Evolutionary conservation across 768 basidiomycete genomes (phyloP).

Genomic region (Suillus americanus): DNA sequence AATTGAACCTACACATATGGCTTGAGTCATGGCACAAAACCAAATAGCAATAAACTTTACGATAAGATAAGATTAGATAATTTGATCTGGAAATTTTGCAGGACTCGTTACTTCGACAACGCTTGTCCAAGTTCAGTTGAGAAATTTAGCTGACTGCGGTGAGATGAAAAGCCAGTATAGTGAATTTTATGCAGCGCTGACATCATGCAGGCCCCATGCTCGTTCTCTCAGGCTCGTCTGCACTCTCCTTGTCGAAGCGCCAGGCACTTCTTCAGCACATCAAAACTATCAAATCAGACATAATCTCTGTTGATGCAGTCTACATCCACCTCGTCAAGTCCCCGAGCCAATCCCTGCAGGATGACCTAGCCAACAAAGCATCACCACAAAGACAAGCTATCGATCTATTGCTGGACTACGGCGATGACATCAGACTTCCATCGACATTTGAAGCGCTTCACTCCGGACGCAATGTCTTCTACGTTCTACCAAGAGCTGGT

Average conservation of each 20-base stretch:
- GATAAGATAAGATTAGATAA: not conserved
- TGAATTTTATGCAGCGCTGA: not conserved
- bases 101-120: not conserved
- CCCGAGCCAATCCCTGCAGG: constrained; percentile 42
- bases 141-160: not conserved
- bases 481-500: constrained; percentile 80
- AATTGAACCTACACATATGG: too few species aligned
- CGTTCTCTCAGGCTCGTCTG: constrained; percentile 73
- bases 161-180: not conserved
- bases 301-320: constrained; percentile 76
- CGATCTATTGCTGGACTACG: constrained; percentile 77
- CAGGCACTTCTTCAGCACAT: constrained; percentile 62
- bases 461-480: constrained; percentile 48
- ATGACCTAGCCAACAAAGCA: constrained; percentile 41
- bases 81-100: not conserved
- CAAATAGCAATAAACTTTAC: not conserved
- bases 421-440: constrained; percentile 63
- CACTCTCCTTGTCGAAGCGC: constrained; percentile 70
- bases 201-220: constrained; percentile 59
- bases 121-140: not conserved
- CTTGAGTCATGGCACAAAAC: not conserved
- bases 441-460: constrained; percentile 39
- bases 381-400: constrained; percentile 56
- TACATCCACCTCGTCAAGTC: constrained; percentile 86
- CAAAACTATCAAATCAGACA: constrained; percentile 46